Conservation (phyloP, 352 stramenopile genomes). For the Phytophthora syringae region DNA sequence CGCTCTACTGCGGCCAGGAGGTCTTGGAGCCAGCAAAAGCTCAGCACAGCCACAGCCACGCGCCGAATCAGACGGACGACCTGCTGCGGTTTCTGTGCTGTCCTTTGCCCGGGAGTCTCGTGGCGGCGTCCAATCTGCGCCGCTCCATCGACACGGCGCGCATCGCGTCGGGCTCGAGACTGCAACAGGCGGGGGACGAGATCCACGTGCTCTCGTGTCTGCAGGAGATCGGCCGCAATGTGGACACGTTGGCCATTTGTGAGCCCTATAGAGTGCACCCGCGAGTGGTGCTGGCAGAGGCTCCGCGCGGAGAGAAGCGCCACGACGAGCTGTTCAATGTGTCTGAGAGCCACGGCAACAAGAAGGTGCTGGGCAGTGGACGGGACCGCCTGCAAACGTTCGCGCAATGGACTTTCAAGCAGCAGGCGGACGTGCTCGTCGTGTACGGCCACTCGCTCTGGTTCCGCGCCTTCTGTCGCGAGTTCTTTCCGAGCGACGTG, state of each 20-base stretch:
- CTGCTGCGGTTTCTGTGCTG: slow-evolving; percentile 58
- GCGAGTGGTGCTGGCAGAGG: slow-evolving; percentile 30
- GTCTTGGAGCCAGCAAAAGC: neutral
- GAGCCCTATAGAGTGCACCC: slow-evolving; percentile 50
- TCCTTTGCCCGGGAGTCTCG: slow-evolving; percentile 56
- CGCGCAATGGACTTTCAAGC: slow-evolving; percentile 66
- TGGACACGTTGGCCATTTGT: slow-evolving; percentile 85
- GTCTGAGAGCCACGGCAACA: slow-evolving; percentile 84
- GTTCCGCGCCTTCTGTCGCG: slow-evolving; percentile 84
- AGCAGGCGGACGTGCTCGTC: slow-evolving; percentile 66
- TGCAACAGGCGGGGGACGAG: slow-evolving; percentile 57
- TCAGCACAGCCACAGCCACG: slow-evolving; percentile 4
- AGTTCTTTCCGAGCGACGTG: slow-evolving; percentile 64
- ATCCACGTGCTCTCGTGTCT: slow-evolving; percentile 86
- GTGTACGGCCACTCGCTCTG: slow-evolving; percentile 89
- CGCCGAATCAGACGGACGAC: slow-evolving; percentile 27
- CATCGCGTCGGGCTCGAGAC: slow-evolving; percentile 68
- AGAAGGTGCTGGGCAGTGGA: slow-evolving; percentile 65
- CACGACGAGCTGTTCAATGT: slow-evolving; percentile 79
- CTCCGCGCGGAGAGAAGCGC: slow-evolving; percentile 47
- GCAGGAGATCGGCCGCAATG: slow-evolving; percentile 87
- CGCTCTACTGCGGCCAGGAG: slow-evolving; percentile 13
- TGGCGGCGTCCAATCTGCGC: slow-evolving; percentile 79
- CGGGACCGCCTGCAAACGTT: slow-evolving; percentile 70
- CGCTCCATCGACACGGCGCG: slow-evolving; percentile 82